A percentile compares a stretch with the other conserved stretches of the same genome.
phyloP scores from a whole-genome alignment of 2,329 filamentous ascomycete genomes.

The Aureobasidium vineae region DNA sequence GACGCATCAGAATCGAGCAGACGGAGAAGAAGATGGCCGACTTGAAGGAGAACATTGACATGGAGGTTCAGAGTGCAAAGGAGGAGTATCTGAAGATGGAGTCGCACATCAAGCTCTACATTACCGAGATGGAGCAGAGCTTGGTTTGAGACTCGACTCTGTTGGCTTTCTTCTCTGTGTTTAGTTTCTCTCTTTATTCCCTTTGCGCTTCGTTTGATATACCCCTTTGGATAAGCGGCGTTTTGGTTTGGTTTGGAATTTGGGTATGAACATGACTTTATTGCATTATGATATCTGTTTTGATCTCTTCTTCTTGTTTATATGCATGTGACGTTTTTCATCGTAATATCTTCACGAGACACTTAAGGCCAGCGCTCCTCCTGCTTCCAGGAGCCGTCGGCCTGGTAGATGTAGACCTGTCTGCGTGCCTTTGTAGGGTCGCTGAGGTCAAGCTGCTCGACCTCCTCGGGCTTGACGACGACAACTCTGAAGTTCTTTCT shows the following conservation, averaged over 20 bases:
- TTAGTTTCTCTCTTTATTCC: neutral
- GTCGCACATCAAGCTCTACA: constrained; percentile 94
- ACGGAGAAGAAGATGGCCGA: constrained; percentile 99
- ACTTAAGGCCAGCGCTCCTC: constrained; percentile 65
- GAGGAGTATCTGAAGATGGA: constrained; percentile 98
- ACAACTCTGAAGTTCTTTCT: constrained; percentile 80
- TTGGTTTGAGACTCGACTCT: constrained; percentile 42
- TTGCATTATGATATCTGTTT: constrained; percentile 2
- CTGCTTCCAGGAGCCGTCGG: constrained; percentile 61
- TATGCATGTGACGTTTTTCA: neutral
- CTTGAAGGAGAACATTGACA: constrained; percentile 95
- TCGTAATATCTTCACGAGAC: neutral
- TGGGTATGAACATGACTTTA: constrained; percentile 1
- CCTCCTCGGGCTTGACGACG: constrained; percentile 75
- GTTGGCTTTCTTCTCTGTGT: neutral
- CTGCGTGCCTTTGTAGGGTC: constrained; percentile 62
- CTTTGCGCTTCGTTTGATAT: constrained; percentile 5
- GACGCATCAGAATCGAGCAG: constrained; percentile 92
- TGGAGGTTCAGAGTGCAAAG: constrained; percentile 83
- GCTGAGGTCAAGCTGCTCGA: constrained; percentile 71
- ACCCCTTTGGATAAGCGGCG: constrained; percentile 12
- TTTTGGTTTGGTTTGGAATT: neutral
- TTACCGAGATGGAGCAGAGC: constrained; percentile 97
- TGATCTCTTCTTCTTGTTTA: constrained; percentile 11
- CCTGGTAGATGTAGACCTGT: constrained; percentile 63